Evolutionary conservation across 2,329 filamentous ascomycete genomes (phyloP), one percentile per base, ranked within the genome.

Genomic region (Penicillium occitanis): DNA sequence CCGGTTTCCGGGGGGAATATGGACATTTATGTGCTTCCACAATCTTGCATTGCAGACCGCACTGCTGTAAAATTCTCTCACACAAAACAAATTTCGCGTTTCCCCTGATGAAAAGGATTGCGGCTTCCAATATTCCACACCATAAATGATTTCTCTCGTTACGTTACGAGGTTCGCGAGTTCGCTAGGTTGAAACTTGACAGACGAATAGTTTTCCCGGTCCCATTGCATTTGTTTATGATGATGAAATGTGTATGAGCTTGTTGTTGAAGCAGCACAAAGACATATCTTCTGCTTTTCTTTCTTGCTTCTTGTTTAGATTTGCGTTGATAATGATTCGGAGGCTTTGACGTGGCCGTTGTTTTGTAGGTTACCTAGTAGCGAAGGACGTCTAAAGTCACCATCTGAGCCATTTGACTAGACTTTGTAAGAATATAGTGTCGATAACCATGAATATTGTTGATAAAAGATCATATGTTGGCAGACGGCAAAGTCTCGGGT

Each of bases 401-500:
- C 10, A 4, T n/a, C 7, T 30, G 6, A 30, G 25, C 48, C 48
- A 50, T 7, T 25, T 51, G 13, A 30, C 6, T 30, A 28, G 48
- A 51, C 4, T 30, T 50, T 11, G 42, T 19, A 42, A 42, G 17
- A n/a, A 42, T 22, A 25, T 14, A 51, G 25, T 28, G 48, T 30
- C 14, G 22, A 50, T 28, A 51, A 51, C 22, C n/a, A 11, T n/a
- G 33, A 33, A 8, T 30, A 53, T n/a, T 53, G 50, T 33, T 19
- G 50, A 57, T 14, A 33, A 14, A 22, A 13, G 17, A 55, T 57
- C 53, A 11, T 57, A 57, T 55, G n/a, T 37, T 37, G 17, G 28
- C 10, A 22, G 53, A 46, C 65, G 65, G 65, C 65, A 64, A 64
- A 64, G 61, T 53, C 58, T 67, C 65, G 65, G 65, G 65, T 64